These are phyloP conservation scores for Artemisia argyi DNA, from an alignment of 129 eudicot species.

Conservation along the genomic window DNA sequence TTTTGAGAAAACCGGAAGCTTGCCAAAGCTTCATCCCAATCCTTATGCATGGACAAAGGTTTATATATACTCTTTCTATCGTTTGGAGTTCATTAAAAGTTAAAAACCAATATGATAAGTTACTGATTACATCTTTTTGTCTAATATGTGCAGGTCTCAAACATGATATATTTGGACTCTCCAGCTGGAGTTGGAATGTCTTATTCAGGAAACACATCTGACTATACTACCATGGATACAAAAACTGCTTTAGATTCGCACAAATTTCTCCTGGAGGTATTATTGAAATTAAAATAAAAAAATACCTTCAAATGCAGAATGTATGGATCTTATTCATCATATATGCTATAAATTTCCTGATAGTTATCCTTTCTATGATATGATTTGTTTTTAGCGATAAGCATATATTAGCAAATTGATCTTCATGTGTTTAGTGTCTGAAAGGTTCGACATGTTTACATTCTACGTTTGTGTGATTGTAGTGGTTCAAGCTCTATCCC, in stretches of 20 bases:
- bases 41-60: slow-evolving; percentile 97
- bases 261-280: slow-evolving; percentile 89
- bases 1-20: slow-evolving; percentile 64
- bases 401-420: background rate
- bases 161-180: slow-evolving; percentile 81
- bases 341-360: background rate
- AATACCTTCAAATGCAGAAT: background rate
- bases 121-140: slow-evolving; percentile 13
- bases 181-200: slow-evolving; percentile 97
- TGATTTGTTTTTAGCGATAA: too few species aligned
- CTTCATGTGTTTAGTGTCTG: background rate
- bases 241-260: slow-evolving; percentile 85
- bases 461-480: slow-evolving; percentile 24
- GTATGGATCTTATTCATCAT: background rate
- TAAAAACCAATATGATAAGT: background rate
- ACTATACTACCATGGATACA: slow-evolving; percentile 69
- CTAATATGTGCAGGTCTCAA: slow-evolving; percentile 60
- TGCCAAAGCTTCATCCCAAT: slow-evolving; percentile 81
- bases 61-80: background rate
- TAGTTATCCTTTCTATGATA: background rate
- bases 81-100: slow-evolving; percentile 5
- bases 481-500: slow-evolving; percentile 95
- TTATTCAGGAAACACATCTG: slow-evolving; percentile 64
- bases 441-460: background rate
- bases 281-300: slow-evolving; percentile 16